These are phyloP conservation scores for Globisporangium barbulae DNA, from an alignment of 352 stramenopile genomes.

Conservation along the genomic window DNA sequence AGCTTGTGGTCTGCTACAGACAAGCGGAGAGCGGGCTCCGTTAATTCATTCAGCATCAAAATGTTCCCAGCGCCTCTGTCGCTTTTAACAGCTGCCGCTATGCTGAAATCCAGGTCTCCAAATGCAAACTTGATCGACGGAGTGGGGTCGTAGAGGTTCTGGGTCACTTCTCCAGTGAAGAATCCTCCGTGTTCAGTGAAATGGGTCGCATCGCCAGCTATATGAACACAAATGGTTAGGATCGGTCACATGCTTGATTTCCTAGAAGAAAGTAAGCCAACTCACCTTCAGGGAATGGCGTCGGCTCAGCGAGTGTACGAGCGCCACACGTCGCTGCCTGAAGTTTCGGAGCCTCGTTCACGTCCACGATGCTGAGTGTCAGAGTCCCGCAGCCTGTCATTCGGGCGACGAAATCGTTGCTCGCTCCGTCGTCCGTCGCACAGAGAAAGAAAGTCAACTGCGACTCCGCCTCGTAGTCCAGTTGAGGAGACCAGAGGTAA, in stretches of 20 bases:
- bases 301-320: neutral
- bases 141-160: neutral
- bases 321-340: slow-evolving; percentile 7
- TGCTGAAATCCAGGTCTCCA: slow-evolving; percentile 43
- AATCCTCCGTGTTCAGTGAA: slow-evolving; percentile 2
- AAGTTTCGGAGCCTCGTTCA: slow-evolving; percentile 39
- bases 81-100: slow-evolving; percentile 26
- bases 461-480: slow-evolving; percentile 41
- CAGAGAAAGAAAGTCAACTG: slow-evolving; percentile 34
- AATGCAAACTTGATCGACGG: slow-evolving; percentile 29
- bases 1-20: slow-evolving; percentile 6
- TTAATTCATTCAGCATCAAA: neutral
- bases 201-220: slow-evolving; percentile 2
- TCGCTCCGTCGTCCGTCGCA: slow-evolving; percentile 44
- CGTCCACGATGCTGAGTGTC: slow-evolving; percentile 31
- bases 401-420: slow-evolving; percentile 35
- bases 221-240: neutral
- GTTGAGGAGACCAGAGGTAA: slow-evolving; percentile 20
- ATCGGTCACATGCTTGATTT: neutral
- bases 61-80: slow-evolving; percentile 2
- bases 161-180: slow-evolving; percentile 4
- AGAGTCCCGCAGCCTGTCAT: slow-evolving; percentile 49
- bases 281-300: slow-evolving; percentile 7
- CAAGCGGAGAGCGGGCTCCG: neutral
- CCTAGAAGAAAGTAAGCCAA: neutral